Evolutionary conservation across 1,139 yeast genomes (phyloP).

Genomic region (Geotrichum klebahnii): DNA sequence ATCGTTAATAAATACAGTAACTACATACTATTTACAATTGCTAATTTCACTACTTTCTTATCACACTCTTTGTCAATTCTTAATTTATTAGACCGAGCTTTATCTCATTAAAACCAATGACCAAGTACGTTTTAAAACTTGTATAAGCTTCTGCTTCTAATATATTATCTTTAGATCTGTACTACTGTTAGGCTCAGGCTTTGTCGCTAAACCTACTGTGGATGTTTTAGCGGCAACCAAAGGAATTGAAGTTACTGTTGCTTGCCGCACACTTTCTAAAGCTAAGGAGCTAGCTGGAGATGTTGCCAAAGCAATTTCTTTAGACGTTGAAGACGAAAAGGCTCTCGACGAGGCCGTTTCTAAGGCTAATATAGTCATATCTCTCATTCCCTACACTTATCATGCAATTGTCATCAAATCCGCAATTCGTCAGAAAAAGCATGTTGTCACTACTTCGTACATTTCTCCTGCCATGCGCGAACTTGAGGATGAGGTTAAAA

Average conservation of each 20-base stretch:
- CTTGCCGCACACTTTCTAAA: constrained; percentile 79
- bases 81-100: no score
- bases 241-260: constrained; percentile 82
- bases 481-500: constrained; percentile 44
- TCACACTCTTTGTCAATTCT: no score
- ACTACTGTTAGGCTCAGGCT: constrained; percentile 91
- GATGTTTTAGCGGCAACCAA: constrained; percentile 78
- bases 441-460: constrained; percentile 95
- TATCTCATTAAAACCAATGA: no score
- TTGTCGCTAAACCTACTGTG: constrained; percentile 97
- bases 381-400: constrained; percentile 91
- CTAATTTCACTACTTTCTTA: neutral
- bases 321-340: constrained; percentile 77
- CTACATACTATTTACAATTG: neutral
- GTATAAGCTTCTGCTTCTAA: no score
- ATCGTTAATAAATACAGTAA: no score
- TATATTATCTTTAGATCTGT: constrained; percentile 42
- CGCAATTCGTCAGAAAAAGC: constrained; percentile 84
- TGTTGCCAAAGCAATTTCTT: constrained; percentile 73
- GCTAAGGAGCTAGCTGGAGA: constrained; percentile 84
- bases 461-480: constrained; percentile 76
- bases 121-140: no score
- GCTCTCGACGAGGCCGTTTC: constrained; percentile 76
- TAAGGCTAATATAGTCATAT: constrained; percentile 78
- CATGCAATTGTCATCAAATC: constrained; percentile 91